A percentile compares a stretch with the other conserved stretches of the same genome.
phyloP scores from a whole-genome alignment of 805 yeast genomes.

The Candida pseudoglaebosa region DNA sequence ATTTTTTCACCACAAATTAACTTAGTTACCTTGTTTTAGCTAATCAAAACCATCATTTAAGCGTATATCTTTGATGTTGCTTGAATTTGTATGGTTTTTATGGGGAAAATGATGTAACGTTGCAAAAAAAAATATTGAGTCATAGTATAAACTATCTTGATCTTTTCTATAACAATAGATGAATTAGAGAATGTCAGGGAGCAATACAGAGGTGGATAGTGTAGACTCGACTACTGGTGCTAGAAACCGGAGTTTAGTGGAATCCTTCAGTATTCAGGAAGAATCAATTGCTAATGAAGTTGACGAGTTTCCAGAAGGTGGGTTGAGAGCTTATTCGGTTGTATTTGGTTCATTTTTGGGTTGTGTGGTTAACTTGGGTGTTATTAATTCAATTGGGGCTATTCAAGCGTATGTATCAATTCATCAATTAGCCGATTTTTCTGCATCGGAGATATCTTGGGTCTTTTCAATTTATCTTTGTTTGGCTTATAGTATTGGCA shows the following conservation, averaged over 20 bases:
- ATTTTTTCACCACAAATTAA: too few species aligned
- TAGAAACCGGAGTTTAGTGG: not conserved
- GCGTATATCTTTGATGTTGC: too few species aligned
- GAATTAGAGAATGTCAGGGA: not conserved
- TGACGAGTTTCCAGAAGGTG: slow-evolving; percentile 52
- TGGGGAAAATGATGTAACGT: too few species aligned
- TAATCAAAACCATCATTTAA: too few species aligned
- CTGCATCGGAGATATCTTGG: slow-evolving; percentile 55
- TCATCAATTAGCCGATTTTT: slow-evolving; percentile 46
- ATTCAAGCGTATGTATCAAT: slow-evolving; percentile 55
- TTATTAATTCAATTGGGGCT: slow-evolving; percentile 57
- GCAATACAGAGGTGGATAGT: not conserved
- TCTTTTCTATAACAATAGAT: too few species aligned
- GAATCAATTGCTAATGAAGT: not conserved
- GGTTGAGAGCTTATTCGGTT: slow-evolving; percentile 50
- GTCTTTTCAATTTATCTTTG: slow-evolving; percentile 56
- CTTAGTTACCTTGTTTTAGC: too few species aligned
- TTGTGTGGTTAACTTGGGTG: slow-evolving; percentile 50
- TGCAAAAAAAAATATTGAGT: too few species aligned
- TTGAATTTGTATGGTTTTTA: too few species aligned
- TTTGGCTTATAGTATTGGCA: slow-evolving; percentile 44
- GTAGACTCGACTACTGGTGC: not conserved
- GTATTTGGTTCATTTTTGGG: slow-evolving; percentile 59
- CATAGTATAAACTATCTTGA: too few species aligned
- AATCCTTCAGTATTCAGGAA: not conserved